A percentile compares a stretch with the other conserved stretches of the same genome.
phyloP scores from a whole-genome alignment of 2,329 filamentous ascomycete species.

The Xylaria sp. region DNA sequence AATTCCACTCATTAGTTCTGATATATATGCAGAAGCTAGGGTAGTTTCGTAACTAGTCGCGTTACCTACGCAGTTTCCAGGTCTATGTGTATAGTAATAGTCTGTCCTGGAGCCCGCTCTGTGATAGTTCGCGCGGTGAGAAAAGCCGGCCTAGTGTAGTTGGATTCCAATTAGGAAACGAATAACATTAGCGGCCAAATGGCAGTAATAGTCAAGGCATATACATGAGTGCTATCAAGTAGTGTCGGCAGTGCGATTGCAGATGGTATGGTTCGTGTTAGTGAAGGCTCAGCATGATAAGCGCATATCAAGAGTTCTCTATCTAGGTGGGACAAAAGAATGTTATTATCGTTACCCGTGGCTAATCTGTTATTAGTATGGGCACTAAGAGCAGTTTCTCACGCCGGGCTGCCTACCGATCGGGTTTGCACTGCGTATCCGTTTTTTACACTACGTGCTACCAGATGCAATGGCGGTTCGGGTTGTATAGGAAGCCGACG shows the following conservation, averaged over 20 bases:
- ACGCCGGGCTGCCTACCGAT: conserved; percentile 9
- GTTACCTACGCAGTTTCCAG: neutral
- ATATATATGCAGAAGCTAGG: conserved; percentile 9
- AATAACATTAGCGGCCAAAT: conserved; percentile 15
- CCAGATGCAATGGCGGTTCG: conserved; percentile 11
- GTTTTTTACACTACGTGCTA: conserved; percentile 9
- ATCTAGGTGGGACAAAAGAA: neutral
- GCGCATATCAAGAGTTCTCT: conserved; percentile 5
- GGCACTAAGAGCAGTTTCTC: conserved; percentile 1
- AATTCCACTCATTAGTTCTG: neutral
- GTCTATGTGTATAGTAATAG: conserved; percentile 2
- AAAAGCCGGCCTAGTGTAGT: conserved; percentile 23
- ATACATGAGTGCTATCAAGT: neutral
- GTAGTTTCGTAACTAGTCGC: conserved; percentile 17
- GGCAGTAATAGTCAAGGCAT: conserved; percentile 1
- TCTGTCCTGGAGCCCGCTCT: conserved; percentile 13
- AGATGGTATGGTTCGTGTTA: neutral
- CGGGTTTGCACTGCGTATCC: conserved; percentile 30
- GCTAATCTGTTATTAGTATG: neutral
- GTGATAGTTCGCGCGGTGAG: conserved; percentile 13
- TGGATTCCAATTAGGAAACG: conserved; percentile 12
- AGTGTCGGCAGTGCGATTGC: neutral
- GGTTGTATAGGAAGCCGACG: conserved; percentile 10
- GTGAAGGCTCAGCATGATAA: neutral
- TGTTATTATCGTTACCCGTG: neutral